These are phyloP conservation scores for Hygrophoropsis aurantiaca DNA, from an alignment of 768 basidiomycete species.

Conservation along the genomic window DNA sequence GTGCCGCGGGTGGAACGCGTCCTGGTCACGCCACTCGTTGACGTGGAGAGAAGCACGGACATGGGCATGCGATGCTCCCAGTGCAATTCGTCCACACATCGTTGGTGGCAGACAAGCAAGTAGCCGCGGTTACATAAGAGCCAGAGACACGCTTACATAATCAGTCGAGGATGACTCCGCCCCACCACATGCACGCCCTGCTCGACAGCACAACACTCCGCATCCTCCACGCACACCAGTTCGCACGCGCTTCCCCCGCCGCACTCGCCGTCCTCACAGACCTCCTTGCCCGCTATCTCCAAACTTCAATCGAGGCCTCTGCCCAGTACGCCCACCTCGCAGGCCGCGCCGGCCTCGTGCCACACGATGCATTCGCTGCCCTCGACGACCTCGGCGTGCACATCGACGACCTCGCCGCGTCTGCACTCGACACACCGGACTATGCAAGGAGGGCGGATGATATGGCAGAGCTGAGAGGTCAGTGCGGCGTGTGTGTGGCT, in stretches of 20 bases:
- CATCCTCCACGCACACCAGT: conserved; percentile 75
- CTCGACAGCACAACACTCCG: conserved; percentile 67
- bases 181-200: too few relatives aligned
- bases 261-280: conserved; percentile 72
- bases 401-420: conserved; percentile 73
- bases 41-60: conserved; percentile 42
- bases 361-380: conserved; percentile 61
- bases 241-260: conserved; percentile 73
- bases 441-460: too few relatives aligned
- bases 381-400: conserved; percentile 75
- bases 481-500: conserved; percentile 26
- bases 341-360: conserved; percentile 58
- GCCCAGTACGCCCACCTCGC: conserved; percentile 75
- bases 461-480: conserved; percentile 70
- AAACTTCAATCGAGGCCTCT: conserved; percentile 63
- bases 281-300: conserved; percentile 72
- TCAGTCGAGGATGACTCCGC: too few relatives aligned
- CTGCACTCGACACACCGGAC: too few relatives aligned
- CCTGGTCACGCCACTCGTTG: conserved; percentile 60
- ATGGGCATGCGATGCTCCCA: conserved; percentile 40
- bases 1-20: conserved; percentile 60
- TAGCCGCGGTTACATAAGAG: too few relatives aligned
- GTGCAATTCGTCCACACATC: conserved; percentile 69
- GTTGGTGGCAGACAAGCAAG: too few relatives aligned
- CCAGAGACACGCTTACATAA: too few relatives aligned